Base-by-base conservation (phyloP, 164 flowering plant genomes). In the Sextonia rubra region DNA sequence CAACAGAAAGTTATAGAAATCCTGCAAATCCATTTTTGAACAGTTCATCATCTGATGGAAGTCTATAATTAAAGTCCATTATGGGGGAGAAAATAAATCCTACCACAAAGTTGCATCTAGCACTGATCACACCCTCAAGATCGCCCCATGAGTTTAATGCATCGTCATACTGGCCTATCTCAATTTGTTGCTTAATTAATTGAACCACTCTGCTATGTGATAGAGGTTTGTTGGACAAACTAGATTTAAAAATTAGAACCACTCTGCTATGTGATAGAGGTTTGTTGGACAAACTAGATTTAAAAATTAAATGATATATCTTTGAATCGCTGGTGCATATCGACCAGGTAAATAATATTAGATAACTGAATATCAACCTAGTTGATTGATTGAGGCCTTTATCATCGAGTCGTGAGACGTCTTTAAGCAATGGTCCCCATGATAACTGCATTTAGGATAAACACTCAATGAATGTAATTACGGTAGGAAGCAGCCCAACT, bases 381-480 rank as follows among this genome's bases (percentile, higher is more conserved):
- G 86, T 89, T 26, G 97, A 81, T 66, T 77, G 70, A 12, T 71
- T 60, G 24, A 85, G 17, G 2, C 91, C 97, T 70, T 79, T 84
- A 62, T 77, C 52, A 68, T 92, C 99, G 11, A 94, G 85, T 69
- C 99, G 76, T 4, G 97, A 90, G 2, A 94, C 72, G 73, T 92
- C 97, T 76, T 86, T 90, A 6, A 94, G 89, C 7, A 94, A 85
- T 80, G 99, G 96, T 6, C 89, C 99, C 97, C 99, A 94, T 73
- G 97, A 87, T 63, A 85, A 72, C 99, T 92, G 84, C 81, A 77
- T 60, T 61, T 65, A 18, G 44, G 69, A 17, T 20, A 1, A 37
- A 18, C 30, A 30, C 68, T 66, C 4, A 5, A n/a, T 18, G 18
- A 26, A 14, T 30, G 37, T 5, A n/a, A n/a, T n/a, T n/a, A n/a